Conservation (phyloP, 768 basidiomycete species). For the Kondoa malvinella region DNA sequence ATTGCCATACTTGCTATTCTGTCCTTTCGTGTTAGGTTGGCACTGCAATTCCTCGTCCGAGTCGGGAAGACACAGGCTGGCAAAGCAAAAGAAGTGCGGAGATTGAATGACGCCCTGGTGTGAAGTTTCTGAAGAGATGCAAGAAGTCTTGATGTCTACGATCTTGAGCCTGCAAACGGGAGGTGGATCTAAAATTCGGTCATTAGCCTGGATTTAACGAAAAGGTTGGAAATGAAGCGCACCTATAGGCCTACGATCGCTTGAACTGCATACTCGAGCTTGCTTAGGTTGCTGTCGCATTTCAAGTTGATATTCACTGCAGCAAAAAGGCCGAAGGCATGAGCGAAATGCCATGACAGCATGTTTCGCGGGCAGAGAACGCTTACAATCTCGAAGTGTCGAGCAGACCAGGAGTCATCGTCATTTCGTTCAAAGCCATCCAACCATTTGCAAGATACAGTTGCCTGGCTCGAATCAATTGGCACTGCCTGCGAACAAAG, state of each 20-base stretch:
- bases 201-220: neutral
- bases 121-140: neutral
- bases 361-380: neutral
- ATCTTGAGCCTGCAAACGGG: slow-evolving; percentile 4
- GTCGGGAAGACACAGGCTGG: slow-evolving; percentile 12
- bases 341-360: neutral
- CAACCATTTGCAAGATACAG: neutral
- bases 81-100: slow-evolving; percentile 18
- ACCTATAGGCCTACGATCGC: slow-evolving; percentile 10
- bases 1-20: slow-evolving; percentile 5
- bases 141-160: neutral
- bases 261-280: slow-evolving; percentile 8
- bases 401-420: neutral
- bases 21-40: neutral
- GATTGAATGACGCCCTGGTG: slow-evolving; percentile 9
- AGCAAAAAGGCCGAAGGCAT: neutral
- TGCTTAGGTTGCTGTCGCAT: slow-evolving; percentile 18
- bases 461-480: neutral
- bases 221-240: neutral
- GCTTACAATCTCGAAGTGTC: neutral
- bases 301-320: slow-evolving; percentile 12
- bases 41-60: slow-evolving; percentile 11
- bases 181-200: slow-evolving; percentile 7
- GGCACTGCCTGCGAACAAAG: neutral
- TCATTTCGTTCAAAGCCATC: neutral